These are phyloP conservation scores for Orbilia ellipsospora DNA, from an alignment of 2,329 filamentous ascomycete species.

Conservation along the genomic window DNA sequence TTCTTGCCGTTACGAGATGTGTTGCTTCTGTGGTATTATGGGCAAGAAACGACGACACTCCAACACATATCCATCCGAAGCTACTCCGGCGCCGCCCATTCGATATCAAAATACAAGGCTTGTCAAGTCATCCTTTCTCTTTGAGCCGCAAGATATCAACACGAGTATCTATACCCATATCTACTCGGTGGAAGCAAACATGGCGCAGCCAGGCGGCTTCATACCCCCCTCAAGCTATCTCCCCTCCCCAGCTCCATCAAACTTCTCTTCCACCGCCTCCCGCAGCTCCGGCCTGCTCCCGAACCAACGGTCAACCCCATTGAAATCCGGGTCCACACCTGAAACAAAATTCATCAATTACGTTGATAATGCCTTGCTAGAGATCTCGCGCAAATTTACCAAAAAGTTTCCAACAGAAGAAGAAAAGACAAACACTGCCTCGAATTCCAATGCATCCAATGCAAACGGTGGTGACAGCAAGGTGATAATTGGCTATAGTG, in stretches of 20 bases:
- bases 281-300: constrained; percentile 43
- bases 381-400: constrained; percentile 54
- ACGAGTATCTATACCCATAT: neutral
- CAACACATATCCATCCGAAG: constrained; percentile 20
- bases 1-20: neutral
- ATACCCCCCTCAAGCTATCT: constrained; percentile 42
- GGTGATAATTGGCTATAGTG: constrained; percentile 47
- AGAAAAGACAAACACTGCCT: constrained; percentile 19
- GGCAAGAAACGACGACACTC: constrained; percentile 18
- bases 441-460: constrained; percentile 4
- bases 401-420: constrained; percentile 51
- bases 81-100: too few species aligned
- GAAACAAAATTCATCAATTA: constrained; percentile 52
- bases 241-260: constrained; percentile 43
- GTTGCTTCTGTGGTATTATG: constrained; percentile 49
- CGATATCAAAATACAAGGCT: too few species aligned
- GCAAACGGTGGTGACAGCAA: neutral
- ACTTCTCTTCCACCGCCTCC: constrained; percentile 44
- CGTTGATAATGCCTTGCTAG: constrained; percentile 42
- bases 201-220: constrained; percentile 47
- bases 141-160: too few species aligned
- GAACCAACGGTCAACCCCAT: constrained; percentile 39
- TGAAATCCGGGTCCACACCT: constrained; percentile 45
- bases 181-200: neutral
- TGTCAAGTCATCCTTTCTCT: too few species aligned